A percentile compares a stretch with the other conserved stretches of the same genome.
These are phyloP conservation scores for Pseudopyricularia cyperi DNA, from an alignment of 2,329 filamentous ascomycete species.

Conservation along the genomic window DNA sequence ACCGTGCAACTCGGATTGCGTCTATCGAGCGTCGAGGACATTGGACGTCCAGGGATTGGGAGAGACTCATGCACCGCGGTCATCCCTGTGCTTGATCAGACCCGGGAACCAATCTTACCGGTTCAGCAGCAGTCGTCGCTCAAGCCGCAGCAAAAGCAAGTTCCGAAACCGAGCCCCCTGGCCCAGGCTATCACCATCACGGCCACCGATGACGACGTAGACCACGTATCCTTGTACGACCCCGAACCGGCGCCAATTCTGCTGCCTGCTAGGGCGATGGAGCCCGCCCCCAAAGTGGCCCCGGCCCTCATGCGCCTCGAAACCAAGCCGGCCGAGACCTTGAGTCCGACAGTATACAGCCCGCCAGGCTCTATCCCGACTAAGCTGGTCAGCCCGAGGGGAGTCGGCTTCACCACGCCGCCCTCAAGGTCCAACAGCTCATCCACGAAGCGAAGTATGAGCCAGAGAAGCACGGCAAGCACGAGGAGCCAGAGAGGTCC, in stretches of 20 bases:
- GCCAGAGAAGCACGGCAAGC: slow-evolving; percentile 1
- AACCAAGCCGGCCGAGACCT: slow-evolving; percentile 14
- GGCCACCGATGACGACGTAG: slow-evolving; percentile 3
- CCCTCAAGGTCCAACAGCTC: slow-evolving; percentile 12
- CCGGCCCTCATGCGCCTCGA: not conserved
- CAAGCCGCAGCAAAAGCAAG: not conserved
- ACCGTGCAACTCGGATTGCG: slow-evolving; percentile 62
- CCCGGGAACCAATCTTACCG: slow-evolving; percentile 2
- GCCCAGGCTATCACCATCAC: slow-evolving; percentile 1
- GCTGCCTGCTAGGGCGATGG: slow-evolving; percentile 18
- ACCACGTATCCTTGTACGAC: slow-evolving; percentile 6
- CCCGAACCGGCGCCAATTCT: slow-evolving; percentile 16
- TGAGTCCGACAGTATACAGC: slow-evolving; percentile 40
- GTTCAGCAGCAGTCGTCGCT: not conserved
- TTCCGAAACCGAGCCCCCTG: slow-evolving; percentile 7
- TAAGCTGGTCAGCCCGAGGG: slow-evolving; percentile 28
- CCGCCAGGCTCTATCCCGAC: slow-evolving; percentile 16
- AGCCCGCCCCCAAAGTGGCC: not conserved
- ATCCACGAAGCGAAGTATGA: not conserved
- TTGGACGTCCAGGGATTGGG: slow-evolving; percentile 20
- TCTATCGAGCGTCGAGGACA: slow-evolving; percentile 45
- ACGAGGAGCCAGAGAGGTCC: not conserved
- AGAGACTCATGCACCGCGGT: not conserved
- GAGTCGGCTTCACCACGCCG: slow-evolving; percentile 24
- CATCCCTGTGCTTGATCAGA: not conserved